Evolutionary conservation across 2,329 filamentous ascomycete genomes (phyloP), one percentile per base, ranked within the genome.

Genomic region (Amauroascus verrucosus): DNA sequence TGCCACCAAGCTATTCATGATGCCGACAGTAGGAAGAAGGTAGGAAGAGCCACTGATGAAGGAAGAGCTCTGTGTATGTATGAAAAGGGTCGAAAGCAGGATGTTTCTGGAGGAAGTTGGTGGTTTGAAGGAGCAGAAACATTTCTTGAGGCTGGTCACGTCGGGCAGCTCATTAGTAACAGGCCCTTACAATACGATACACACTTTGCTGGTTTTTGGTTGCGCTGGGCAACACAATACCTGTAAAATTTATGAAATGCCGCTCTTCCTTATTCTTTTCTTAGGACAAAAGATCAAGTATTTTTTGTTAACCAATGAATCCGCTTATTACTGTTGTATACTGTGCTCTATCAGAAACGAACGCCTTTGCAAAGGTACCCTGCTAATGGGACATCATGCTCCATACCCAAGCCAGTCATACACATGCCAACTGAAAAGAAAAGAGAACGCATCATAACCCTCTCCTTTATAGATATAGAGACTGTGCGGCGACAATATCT

Each of bases 401-500:
- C 46, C 46, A 16, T 48, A 28, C 46, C 46, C 4, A 48, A 32
- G 14, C 26, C 33, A n/a, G n/a, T 32, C 26, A 20, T 50, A 32
- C 35, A 43, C 14, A 28, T 41, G 37, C 40, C 9, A 24, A 9
- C 28, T 14, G 30, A 41, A 30, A 28, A 18, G 1, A 40, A 48
- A 37, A 32, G 1, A 41, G 14, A 47, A 14, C n/a, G 3, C 5
- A 35, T 33, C 9, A 28, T 14, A 14, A 14, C 24, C 6, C 24
- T 51, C 40, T 48, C 58, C 57, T 62, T 72, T 82, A 93, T 68
- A 96, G 77, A 67, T 96, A 97, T 70, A 97, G 75, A 63, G 86
- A 94, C 75, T 96, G 90, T 46, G 91, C 88, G 22, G 91, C 89
- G 55, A 98, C 91, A 67, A 98, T 90, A 68, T 97, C 93, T 64